Evolutionary conservation across 257 asterid species (phyloP).

Genomic region (Solanum lignicaule): DNA sequence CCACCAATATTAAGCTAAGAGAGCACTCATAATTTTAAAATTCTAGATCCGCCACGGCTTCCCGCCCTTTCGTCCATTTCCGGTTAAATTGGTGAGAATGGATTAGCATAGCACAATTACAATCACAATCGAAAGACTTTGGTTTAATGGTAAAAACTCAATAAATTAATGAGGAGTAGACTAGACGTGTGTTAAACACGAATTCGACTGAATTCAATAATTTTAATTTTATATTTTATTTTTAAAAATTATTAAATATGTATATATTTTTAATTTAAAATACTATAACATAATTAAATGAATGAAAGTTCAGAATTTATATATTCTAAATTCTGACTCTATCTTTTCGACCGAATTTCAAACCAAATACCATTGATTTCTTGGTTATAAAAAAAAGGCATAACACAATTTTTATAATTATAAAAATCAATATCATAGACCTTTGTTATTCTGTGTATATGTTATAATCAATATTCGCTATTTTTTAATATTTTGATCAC

Average conservation of each 20-base stretch:
- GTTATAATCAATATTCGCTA: not conserved
- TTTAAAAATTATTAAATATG: too few species aligned
- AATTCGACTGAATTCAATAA: not conserved
- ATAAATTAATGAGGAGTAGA: not conserved
- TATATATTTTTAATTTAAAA: too few species aligned
- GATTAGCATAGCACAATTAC: not conserved
- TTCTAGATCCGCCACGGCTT: not conserved
- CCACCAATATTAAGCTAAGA: not conserved
- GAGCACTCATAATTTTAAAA: not conserved
- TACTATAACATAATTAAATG: too few species aligned
- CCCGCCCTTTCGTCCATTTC: not conserved
- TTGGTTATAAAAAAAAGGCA: not conserved
- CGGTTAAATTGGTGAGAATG: not conserved
- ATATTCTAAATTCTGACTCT: too few species aligned
- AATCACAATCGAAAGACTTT: not conserved
- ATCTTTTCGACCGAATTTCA: accelerated
- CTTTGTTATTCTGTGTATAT: not conserved
- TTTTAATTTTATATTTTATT: too few species aligned
- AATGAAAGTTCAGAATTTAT: not conserved
- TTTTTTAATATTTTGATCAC: not conserved
- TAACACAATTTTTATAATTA: not conserved
- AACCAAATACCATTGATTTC: not conserved
- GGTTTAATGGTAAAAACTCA: not conserved
- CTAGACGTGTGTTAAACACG: not conserved
- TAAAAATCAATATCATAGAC: not conserved